A percentile compares a stretch with the other conserved stretches of the same genome.
phyloP scores from a whole-genome alignment of 192 early-diverging fungal genomes.

The Backusella mclennaniae region DNA sequence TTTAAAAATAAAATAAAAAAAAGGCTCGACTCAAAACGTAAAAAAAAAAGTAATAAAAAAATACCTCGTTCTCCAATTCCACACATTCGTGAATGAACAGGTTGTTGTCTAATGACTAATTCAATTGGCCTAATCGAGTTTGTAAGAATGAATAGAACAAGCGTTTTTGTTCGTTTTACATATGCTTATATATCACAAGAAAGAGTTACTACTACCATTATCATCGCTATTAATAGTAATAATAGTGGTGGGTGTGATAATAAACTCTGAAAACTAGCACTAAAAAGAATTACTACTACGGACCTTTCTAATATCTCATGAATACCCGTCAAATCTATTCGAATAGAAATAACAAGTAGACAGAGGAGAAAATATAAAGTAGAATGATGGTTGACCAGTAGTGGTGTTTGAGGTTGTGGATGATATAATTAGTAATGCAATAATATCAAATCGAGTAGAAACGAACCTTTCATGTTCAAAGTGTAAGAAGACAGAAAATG shows the following conservation, averaged over 20 bases:
- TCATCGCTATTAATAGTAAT: neutral
- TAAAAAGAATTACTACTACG: neutral
- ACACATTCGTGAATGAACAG: slow-evolving; percentile 91
- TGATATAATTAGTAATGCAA: neutral
- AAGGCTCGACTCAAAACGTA: neutral
- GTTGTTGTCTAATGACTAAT: slow-evolving; percentile 78
- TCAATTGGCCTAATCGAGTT: slow-evolving; percentile 35
- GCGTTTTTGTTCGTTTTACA: neutral
- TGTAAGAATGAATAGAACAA: neutral
- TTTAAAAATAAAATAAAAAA: neutral
- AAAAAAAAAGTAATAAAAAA: neutral
- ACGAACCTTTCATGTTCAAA: slow-evolving; percentile 10
- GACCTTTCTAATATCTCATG: slow-evolving; percentile 6
- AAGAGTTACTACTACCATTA: neutral
- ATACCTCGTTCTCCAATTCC: slow-evolving; percentile 90
- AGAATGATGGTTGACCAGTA: neutral
- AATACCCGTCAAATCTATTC: slow-evolving; percentile 5
- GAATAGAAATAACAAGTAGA: neutral
- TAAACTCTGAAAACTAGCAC: neutral
- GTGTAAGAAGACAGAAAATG: neutral
- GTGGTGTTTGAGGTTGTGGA: neutral
- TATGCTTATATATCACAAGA: neutral
- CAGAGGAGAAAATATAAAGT: neutral
- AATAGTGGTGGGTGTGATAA: neutral
- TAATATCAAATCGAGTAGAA: neutral